phyloP scores from a whole-genome alignment of 352 stramenopile species.

The Pelagophyceae sp. region DNA sequence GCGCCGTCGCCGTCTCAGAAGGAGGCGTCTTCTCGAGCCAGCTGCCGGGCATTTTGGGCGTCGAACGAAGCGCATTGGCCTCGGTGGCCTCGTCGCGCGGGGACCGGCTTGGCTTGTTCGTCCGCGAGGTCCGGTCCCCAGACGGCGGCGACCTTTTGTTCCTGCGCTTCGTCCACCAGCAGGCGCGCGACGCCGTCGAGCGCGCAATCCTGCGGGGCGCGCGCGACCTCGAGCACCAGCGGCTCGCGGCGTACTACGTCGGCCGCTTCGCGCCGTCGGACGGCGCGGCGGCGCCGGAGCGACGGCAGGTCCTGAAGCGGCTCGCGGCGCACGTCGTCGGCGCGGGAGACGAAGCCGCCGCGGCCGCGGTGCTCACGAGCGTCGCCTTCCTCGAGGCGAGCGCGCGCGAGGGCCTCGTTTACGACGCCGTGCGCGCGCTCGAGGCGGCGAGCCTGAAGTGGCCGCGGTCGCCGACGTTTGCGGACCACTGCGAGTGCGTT shows the following conservation, averaged over 20 bases:
- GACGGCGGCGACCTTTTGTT: too few relatives aligned
- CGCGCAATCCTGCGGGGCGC: background rate
- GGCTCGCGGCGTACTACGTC: background rate
- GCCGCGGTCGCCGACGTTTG: background rate
- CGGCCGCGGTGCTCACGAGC: background rate
- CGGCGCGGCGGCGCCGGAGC: background rate
- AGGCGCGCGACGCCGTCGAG: constrained; percentile 1
- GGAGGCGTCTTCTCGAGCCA: background rate
- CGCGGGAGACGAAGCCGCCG: background rate
- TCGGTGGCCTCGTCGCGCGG: too few relatives aligned
- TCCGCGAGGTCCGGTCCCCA: too few relatives aligned
- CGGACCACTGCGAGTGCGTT: background rate
- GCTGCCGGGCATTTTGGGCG: background rate
- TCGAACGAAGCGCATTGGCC: too few relatives aligned
- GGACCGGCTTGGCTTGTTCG: too few relatives aligned
- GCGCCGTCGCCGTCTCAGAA: background rate
- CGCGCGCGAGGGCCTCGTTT: background rate
- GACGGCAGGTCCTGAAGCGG: background rate
- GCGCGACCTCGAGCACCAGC: background rate
- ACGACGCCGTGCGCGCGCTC: background rate
- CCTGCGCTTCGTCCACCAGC: background rate
- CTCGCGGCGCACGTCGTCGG: background rate
- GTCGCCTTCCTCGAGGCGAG: background rate
- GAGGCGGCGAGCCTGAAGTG: background rate
- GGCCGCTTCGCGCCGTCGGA: background rate